Base-by-base conservation (phyloP, 2,329 filamentous ascomycete species). In the Cladobotryum mycophilum region DNA sequence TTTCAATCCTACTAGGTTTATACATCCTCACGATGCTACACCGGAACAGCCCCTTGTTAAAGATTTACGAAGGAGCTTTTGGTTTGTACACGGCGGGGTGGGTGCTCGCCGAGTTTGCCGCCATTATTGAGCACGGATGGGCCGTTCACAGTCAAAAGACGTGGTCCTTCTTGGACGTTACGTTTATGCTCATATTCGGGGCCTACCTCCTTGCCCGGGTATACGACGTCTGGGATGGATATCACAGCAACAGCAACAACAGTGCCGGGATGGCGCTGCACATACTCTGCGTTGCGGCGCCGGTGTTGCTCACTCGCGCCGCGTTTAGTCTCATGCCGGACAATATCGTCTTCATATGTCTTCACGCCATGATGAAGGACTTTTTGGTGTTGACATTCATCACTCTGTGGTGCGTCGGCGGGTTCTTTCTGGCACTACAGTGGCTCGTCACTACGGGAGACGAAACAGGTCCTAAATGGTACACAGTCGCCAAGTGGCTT, bases 251-350 rank as follows among this genome's bases (percentile, higher is more conserved):
- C 33, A 30, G 14, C 4, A 11, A 36, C n/a, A n/a, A 17, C 36
- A 66, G 76, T 37, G 69, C 70, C 30, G 75, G 75, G 77, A 80
- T 60, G 82, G 83, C 2, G 11, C 67, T 86, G 25, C 81, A 86
- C 55, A 76, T 87, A 22, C 74, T 89, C 2, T 80, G 81, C 25
- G 75, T 85, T 50, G 85, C 78, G 4, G 84, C 84, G 1, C 84
- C 85, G 0, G 76, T 88, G n/a, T 71, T 89, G 9, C 72, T 88
- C 33, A 85, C 85, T 0, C 77, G 85, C 8, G 71, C 88, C 20
- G 85, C 85, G 4, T 88, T 88, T 70, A 88, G 85, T 57, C 65
- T 88, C 25, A 80, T 88, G 74, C 84, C 84, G 0, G 84, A 88
- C 63, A 88, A 87, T 58, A 84, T 89, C 70, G 78, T 88, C 36